Evolutionary conservation across 306 rosid genomes (phyloP).

Genomic region (Parietaria judaica): DNA sequence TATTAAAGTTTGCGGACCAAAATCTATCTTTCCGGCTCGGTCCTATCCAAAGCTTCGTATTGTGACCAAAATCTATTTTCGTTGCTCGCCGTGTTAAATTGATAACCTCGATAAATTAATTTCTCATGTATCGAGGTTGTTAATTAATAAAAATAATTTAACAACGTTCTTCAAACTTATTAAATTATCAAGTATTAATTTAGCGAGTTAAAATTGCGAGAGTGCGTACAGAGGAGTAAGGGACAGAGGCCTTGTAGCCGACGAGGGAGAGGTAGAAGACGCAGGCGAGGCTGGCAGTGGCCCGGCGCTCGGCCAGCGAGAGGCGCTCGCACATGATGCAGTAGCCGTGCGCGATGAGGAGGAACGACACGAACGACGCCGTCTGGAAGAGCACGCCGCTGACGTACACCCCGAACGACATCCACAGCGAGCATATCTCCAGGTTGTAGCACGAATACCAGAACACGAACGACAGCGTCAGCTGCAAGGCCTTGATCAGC

Average conservation of each 20-base stretch:
- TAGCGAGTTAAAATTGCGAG: background rate
- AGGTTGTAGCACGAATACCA: slow-evolving; percentile 92
- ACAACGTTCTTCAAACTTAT: too few relatives aligned
- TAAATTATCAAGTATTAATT: too few relatives aligned
- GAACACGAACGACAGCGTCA: slow-evolving; percentile 76
- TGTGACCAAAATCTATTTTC: too few relatives aligned
- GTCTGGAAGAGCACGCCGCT: slow-evolving; percentile 97
- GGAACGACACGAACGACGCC: slow-evolving; percentile 73
- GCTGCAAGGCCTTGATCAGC: slow-evolving; percentile 82
- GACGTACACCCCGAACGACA: slow-evolving; percentile 93
- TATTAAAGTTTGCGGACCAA: too few relatives aligned
- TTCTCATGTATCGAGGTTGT: too few relatives aligned
- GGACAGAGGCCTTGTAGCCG: slow-evolving; percentile 87
- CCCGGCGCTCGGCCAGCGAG: slow-evolving; percentile 72
- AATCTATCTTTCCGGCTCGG: too few relatives aligned
- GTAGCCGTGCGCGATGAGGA: slow-evolving; percentile 94
- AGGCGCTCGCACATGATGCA: slow-evolving; percentile 93
- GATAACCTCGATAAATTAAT: too few relatives aligned
- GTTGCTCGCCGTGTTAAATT: too few relatives aligned
- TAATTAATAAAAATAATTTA: too few relatives aligned
- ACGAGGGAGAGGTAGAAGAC: slow-evolving; percentile 89
- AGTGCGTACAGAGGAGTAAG: slow-evolving; percentile 72
- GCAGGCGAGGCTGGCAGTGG: slow-evolving; percentile 85
- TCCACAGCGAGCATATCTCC: slow-evolving; percentile 89
- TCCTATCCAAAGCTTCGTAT: too few relatives aligned